Base-by-base conservation (phyloP, 257 asterid genomes). In the Solanum dulcamara region DNA sequence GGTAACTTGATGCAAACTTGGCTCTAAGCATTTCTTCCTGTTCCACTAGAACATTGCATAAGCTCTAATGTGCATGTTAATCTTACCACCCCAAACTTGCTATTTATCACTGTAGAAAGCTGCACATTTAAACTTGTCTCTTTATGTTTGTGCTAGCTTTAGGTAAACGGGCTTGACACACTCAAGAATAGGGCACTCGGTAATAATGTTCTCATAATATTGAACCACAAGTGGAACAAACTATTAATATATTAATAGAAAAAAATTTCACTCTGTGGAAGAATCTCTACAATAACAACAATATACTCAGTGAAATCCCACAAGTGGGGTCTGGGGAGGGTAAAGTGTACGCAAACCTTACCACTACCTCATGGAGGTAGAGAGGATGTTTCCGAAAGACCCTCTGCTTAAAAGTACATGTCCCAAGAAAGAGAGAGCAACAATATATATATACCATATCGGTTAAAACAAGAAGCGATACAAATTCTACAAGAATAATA, bases 1-100 rank as follows among this genome's bases (percentile, higher is more conserved):
- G 93, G 99, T 93, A 88, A 88, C 91, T 60, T 81, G 82, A 26
- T 75, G 60, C 82, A 72, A 72, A 72, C 84, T 59, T 81, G 50
- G 85, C 37, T 38, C 57, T 46, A 62, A 62, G 26, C 35, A 24
- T 40, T 82, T 83, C 71, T 44, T 64, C 30, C 8, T 67, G 68
- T 30, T 68, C 81, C 68, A 2, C 66, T 46, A 50, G 81, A 66
- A 46, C 24, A 59, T 79, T 79, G 64, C 64, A 28, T 79, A 79
- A 75, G 60, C 38, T 46, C 24, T 46, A 44, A 48, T 79, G 40
- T 48, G 15, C 30, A 28, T 28, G 26, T 64, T 48, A 79, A 79
- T 44, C 30, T 79, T 79, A 46, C 64, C 83, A 48, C 42, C 38
- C 9, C 10, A 48, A 46, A 15, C 2, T 46, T 79, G 42, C 2